phyloP scores from a whole-genome alignment of 768 basidiomycete species.

The Agaricus sinodeliciosus region DNA sequence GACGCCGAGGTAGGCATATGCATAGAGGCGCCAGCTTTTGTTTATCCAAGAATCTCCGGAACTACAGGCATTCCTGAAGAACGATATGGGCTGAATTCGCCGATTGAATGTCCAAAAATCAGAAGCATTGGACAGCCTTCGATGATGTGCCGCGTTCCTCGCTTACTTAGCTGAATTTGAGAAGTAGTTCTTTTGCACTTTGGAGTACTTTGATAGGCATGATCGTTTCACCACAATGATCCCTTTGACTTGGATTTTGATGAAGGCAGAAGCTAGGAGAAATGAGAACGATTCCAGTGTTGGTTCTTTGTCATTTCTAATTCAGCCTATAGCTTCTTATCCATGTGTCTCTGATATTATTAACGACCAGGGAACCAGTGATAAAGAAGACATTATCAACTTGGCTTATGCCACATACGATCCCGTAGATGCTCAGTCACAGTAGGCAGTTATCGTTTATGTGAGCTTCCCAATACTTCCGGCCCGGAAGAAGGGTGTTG shows the following conservation, averaged over 20 bases:
- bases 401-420: slow-evolving; percentile 2
- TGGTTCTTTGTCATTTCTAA: background rate
- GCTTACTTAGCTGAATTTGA: background rate
- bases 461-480: too few relatives aligned
- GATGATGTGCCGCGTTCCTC: slow-evolving; percentile 1
- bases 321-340: background rate
- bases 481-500: too few relatives aligned
- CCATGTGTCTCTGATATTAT: background rate
- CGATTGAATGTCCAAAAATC: slow-evolving; percentile 8
- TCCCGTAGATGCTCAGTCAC: background rate
- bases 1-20: background rate
- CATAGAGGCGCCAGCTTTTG: background rate
- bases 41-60: background rate
- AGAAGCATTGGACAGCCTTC: slow-evolving; percentile 10
- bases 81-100: background rate
- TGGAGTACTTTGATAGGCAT: too few relatives aligned
- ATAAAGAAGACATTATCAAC: slow-evolving; percentile 7
- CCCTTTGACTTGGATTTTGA: background rate
- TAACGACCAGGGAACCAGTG: slow-evolving; percentile 2
- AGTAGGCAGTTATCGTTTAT: too few relatives aligned
- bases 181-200: background rate
- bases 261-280: background rate
- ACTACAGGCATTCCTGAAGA: background rate
- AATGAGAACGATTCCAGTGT: background rate
- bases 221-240: background rate